Evolutionary conservation across 345 rosid species (phyloP).

Genomic region (Citrus inodora): DNA sequence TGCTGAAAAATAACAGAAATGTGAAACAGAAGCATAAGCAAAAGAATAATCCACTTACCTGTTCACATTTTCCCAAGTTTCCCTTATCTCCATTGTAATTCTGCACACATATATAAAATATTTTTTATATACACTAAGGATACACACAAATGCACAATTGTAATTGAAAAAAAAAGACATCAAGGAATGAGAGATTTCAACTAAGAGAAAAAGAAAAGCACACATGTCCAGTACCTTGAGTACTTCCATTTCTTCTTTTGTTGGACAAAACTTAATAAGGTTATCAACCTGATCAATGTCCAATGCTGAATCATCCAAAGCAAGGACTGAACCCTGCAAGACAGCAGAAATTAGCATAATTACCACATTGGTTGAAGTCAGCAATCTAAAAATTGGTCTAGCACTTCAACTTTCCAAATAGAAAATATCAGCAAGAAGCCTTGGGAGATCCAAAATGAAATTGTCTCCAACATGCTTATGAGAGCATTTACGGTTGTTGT

Average conservation of each 20-base stretch:
- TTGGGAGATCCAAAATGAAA: background rate
- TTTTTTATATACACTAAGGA: background rate
- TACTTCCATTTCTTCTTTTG: constrained; percentile 77
- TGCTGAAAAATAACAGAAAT: background rate
- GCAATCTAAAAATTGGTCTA: background rate
- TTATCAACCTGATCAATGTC: constrained; percentile 84
- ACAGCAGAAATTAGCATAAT: constrained; percentile 22
- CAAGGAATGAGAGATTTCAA: constrained; percentile 1
- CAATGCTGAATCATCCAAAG: constrained; percentile 69
- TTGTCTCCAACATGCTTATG: background rate
- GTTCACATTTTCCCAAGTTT: constrained; percentile 79
- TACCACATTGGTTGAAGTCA: constrained; percentile 1
- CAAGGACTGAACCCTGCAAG: constrained; percentile 67
- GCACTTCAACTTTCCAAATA: constrained; percentile 5
- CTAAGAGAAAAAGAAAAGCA: background rate
- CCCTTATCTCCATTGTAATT: constrained; percentile 58
- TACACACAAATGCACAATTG: background rate
- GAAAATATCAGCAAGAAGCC: background rate
- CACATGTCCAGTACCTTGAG: constrained; percentile 46
- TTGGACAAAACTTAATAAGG: constrained; percentile 80
- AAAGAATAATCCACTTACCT: constrained; percentile 38
- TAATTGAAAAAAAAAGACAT: background rate
- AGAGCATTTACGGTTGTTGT: background rate
- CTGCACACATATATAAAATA: constrained; percentile 26
- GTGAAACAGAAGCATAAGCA: constrained; percentile 8